These are phyloP conservation scores for Austroboletus festivus DNA, from an alignment of 768 basidiomycete genomes.

Conservation along the genomic window DNA sequence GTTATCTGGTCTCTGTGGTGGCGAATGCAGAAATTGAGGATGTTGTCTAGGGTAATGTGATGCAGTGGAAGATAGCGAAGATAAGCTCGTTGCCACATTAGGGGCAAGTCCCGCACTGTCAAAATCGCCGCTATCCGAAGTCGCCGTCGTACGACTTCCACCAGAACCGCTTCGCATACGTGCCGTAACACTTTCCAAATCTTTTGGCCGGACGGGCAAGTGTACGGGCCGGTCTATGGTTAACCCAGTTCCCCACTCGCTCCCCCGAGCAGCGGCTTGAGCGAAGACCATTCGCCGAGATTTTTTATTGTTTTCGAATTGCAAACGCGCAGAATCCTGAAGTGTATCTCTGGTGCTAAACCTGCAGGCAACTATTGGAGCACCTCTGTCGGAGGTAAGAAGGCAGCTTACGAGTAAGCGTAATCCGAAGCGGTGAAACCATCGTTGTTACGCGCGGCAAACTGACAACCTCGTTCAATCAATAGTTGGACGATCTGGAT, in stretches of 20 bases:
- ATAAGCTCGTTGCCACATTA: conserved; percentile 43
- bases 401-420: conserved; percentile 51
- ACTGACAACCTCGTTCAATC: conserved; percentile 87
- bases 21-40: conserved; percentile 39
- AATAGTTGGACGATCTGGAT: conserved; percentile 75
- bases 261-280: conserved; percentile 66
- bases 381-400: neutral
- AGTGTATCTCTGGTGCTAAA: conserved; percentile 73
- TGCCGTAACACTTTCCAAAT: conserved; percentile 37
- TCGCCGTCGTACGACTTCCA: conserved; percentile 71
- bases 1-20: conserved; percentile 37
- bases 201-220: conserved; percentile 44
- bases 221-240: conserved; percentile 44
- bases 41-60: conserved; percentile 47
- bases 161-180: conserved; percentile 81
- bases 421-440: conserved; percentile 93
- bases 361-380: conserved; percentile 35
- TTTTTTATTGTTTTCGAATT: conserved; percentile 79
- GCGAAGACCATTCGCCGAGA: conserved; percentile 67
- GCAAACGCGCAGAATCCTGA: conserved; percentile 74
- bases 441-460: conserved; percentile 79
- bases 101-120: conserved; percentile 43
- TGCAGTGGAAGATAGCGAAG: conserved; percentile 62
- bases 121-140: conserved; percentile 70
- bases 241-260: conserved; percentile 51